Conservation (phyloP, 2,329 filamentous ascomycete genomes). For the Ophiocordyceps camponoti-leonardi region DNA sequence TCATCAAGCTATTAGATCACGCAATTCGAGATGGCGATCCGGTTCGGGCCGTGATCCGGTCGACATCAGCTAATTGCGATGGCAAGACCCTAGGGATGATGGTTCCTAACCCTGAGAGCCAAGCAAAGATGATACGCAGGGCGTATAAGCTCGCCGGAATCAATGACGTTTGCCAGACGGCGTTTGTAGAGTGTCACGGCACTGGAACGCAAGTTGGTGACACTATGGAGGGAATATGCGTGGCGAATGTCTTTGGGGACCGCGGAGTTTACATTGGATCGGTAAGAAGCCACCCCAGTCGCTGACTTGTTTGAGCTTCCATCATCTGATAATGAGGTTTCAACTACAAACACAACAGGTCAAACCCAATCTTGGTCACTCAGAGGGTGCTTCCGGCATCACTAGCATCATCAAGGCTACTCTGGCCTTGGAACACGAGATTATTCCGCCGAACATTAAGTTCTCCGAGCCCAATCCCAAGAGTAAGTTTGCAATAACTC, state of each 20-base stretch:
- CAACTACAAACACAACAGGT: not conserved
- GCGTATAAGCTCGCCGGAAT: constrained; percentile 13
- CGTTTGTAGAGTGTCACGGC: constrained; percentile 20
- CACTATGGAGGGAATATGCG: constrained; percentile 16
- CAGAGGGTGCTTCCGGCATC: constrained; percentile 9
- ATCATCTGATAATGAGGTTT: not conserved
- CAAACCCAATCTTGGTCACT: constrained; percentile 19
- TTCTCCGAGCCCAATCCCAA: constrained; percentile 2
- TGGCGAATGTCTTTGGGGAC: constrained; percentile 13
- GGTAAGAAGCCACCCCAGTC: constrained; percentile 3
- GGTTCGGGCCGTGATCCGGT: constrained; percentile 20
- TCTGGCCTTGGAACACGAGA: constrained; percentile 8
- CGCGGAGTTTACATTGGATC: constrained; percentile 12
- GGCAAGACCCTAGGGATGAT: constrained; percentile 24
- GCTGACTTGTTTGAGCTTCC: too few species aligned
- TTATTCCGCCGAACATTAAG: constrained; percentile 10
- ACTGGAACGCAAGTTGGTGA: constrained; percentile 22
- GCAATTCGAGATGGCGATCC: constrained; percentile 29
- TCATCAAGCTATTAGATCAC: constrained; percentile 27
- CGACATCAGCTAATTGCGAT: constrained; percentile 20
- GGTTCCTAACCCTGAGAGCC: constrained; percentile 16
- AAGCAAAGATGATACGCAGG: constrained; percentile 14
- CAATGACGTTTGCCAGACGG: constrained; percentile 9
- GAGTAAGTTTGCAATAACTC: not conserved
- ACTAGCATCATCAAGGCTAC: constrained; percentile 10